Evolutionary conservation across 2,329 filamentous ascomycete genomes (phyloP), one percentile per base, ranked within the genome.

Genomic region (Hypoxylon sp.): DNA sequence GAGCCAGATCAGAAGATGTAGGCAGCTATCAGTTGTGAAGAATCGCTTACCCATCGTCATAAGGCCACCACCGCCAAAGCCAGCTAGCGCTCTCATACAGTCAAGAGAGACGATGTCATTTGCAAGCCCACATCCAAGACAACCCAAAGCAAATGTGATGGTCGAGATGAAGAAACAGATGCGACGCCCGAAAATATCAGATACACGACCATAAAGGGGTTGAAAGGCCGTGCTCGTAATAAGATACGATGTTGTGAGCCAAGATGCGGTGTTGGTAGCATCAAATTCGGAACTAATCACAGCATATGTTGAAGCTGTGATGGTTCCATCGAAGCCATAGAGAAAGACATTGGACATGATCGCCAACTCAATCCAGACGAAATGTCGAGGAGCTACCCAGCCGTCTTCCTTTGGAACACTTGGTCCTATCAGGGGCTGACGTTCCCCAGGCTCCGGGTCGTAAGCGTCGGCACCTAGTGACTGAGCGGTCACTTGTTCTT

Each of bases 201-300:
- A 92, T 2, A 93, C 82, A 1, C 91, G 86, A 1, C 90, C 91
- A 72, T 91, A 92, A 0, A 93, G 82, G 0, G 91, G 91, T 75
- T 93, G 89, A 58, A 93, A 90, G 1, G 90, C 89, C 0, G 91
- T 92, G 5, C 86, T 89, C 0, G 90, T 92, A 63, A 93, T 82
- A 21, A 93, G 82, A 73, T 93, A 93, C 0, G 90, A 87, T 0
- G 91, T 93, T 0, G 90, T 91, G 21, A 93, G 80, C 91, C 91
- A 93, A 0, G 90, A 92, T 1, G 91, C 90, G 10, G 88, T 87
- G 74, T 93, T 92, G 10, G 90, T 89, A 2, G 90, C 87, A 68
- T 88, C 83, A 74, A 93, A 93, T 71, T 92, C 87, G n/a, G 90
- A 92, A 49, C 89, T 91, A 70, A 93, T 92, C 58, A 91, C 87